Percentiles rank a stretch among this genome's conserved stretches.
These are phyloP conservation scores for Candida morakotiae DNA, from an alignment of 805 yeast genomes.

Conservation along the genomic window DNA sequence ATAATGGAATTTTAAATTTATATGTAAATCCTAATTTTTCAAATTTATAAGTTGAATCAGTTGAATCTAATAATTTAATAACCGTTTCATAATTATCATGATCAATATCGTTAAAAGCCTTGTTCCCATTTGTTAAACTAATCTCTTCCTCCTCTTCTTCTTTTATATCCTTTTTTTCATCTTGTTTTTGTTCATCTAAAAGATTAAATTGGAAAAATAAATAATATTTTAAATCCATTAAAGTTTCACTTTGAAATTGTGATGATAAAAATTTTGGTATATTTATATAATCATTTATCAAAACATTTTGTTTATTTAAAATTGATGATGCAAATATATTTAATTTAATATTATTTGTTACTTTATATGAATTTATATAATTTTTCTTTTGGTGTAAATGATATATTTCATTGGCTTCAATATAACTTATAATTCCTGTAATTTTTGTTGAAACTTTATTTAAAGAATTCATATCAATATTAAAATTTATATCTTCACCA, in stretches of 20 bases:
- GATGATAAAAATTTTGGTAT: constrained; percentile 28
- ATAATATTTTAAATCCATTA: constrained; percentile 33
- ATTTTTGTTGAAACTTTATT: constrained; percentile 17
- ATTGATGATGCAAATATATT: constrained; percentile 29
- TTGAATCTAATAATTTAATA: not conserved
- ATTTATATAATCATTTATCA: constrained; percentile 24
- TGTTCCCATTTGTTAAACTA: constrained; percentile 5
- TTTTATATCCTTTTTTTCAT: not conserved
- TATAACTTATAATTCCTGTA: constrained; percentile 28
- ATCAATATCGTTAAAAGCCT: no score
- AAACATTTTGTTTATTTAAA: constrained; percentile 7
- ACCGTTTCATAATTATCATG: not conserved
- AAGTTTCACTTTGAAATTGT: constrained; percentile 33
- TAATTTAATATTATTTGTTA: constrained; percentile 28
- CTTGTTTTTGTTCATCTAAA: constrained; percentile 6
- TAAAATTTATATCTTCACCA: constrained; percentile 36
- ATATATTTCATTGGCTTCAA: constrained; percentile 39
- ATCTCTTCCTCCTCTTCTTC: not conserved
- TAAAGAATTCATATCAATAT: constrained; percentile 22
- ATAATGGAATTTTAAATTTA: constrained; percentile 26
- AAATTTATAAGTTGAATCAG: constrained; percentile 14
- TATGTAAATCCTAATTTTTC: constrained; percentile 25
- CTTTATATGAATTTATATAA: constrained; percentile 27
- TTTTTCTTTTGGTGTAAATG: constrained; percentile 16
- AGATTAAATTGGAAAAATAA: constrained; percentile 35